Evolutionary conservation across 768 basidiomycete species (phyloP).

Genomic region (Suillus placidus): DNA sequence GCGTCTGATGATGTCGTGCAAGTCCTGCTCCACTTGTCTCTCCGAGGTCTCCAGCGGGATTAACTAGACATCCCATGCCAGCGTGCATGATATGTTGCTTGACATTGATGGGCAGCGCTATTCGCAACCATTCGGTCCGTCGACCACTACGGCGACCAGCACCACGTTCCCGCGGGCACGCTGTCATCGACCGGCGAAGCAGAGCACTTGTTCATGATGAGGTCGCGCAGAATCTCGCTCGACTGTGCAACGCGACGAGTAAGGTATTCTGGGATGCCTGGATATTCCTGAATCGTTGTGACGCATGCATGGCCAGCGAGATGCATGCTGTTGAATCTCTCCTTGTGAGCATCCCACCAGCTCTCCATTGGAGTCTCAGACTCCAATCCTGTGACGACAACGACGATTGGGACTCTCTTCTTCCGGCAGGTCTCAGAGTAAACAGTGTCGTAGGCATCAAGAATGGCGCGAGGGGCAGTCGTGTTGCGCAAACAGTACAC

Average conservation of each 20-base stretch:
- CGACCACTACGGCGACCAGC: constrained; percentile 20
- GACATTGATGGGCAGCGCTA: constrained; percentile 10
- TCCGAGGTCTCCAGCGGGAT: neutral
- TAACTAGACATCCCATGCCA: neutral
- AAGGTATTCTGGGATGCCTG: neutral
- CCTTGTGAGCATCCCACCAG: constrained; percentile 39
- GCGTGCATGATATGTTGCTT: neutral
- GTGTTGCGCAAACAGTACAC: constrained; percentile 40
- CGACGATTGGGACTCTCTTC: constrained; percentile 38
- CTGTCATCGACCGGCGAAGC: neutral
- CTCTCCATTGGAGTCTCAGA: constrained; percentile 26
- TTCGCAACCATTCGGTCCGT: constrained; percentile 9
- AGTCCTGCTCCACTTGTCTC: neutral
- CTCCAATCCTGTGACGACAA: constrained; percentile 45
- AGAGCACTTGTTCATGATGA: constrained; percentile 25
- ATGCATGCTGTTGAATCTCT: constrained; percentile 22
- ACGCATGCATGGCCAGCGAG: constrained; percentile 42
- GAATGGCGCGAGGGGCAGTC: constrained; percentile 28
- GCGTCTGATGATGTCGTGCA: neutral
- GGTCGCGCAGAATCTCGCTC: constrained; percentile 21
- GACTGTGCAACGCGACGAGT: constrained; percentile 17
- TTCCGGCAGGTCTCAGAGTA: constrained; percentile 39
- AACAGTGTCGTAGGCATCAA: constrained; percentile 41
- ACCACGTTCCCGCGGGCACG: constrained; percentile 15
- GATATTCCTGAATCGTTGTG: constrained; percentile 32